Percentiles rank a stretch among this genome's conserved stretches.
These are phyloP conservation scores for Myxozyma udenii DNA, from an alignment of 805 yeast genomes.

Conservation along the genomic window DNA sequence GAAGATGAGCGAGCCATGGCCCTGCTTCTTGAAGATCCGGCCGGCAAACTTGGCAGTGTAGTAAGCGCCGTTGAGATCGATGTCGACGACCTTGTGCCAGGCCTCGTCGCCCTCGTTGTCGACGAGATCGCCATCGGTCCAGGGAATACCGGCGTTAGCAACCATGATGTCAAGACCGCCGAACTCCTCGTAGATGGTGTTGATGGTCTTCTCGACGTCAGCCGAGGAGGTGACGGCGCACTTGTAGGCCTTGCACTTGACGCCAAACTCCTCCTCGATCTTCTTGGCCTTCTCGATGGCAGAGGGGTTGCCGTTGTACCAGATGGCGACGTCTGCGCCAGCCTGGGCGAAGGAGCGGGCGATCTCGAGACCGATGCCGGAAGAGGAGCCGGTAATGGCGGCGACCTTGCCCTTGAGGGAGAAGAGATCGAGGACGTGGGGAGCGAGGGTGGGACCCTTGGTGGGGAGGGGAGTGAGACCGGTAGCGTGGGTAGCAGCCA, in stretches of 20 bases:
- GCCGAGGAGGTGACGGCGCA: constrained; percentile 53
- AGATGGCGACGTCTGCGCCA: constrained; percentile 76
- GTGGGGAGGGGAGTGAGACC: constrained; percentile 49
- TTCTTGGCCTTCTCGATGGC: constrained; percentile 61
- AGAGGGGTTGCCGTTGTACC: constrained; percentile 57
- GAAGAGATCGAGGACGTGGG: constrained; percentile 62
- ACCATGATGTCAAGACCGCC: constrained; percentile 80
- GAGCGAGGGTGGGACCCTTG: constrained; percentile 51
- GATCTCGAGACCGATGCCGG: constrained; percentile 53
- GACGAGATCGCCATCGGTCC: constrained; percentile 63
- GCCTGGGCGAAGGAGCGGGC: constrained; percentile 49
- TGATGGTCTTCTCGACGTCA: constrained; percentile 50
- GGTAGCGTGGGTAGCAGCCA: constrained; percentile 32
- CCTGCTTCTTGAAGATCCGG: constrained; percentile 67
- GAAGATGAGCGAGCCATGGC: constrained; percentile 72
- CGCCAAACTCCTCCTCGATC: constrained; percentile 56
- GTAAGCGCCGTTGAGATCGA: constrained; percentile 77
- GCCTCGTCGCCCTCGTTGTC: constrained; percentile 48
- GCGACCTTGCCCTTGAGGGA: constrained; percentile 55
- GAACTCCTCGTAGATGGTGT: constrained; percentile 59
- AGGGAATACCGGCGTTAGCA: constrained; percentile 86
- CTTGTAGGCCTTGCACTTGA: constrained; percentile 62
- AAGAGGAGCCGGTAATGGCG: constrained; percentile 52
- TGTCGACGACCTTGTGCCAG: constrained; percentile 70
- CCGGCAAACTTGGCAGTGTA: constrained; percentile 74